phyloP scores from a whole-genome alignment of 331 rosid genomes.

The Phaseolus coccineus region DNA sequence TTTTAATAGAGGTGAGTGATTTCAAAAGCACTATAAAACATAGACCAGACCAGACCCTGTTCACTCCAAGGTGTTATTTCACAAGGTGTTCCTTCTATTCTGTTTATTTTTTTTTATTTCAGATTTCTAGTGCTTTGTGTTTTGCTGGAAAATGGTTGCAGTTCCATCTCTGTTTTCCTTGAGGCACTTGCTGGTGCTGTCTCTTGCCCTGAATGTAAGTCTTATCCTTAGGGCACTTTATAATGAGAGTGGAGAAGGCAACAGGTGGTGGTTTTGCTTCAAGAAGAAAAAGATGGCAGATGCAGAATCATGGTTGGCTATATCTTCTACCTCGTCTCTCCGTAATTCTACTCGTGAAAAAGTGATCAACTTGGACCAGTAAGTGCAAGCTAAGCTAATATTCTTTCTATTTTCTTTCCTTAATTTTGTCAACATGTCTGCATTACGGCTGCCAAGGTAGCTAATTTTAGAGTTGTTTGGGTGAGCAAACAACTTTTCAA shows the following conservation, averaged over 20 bases:
- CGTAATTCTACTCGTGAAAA: slow-evolving; percentile 46
- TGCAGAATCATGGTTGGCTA: slow-evolving; percentile 21
- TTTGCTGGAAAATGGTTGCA: slow-evolving; percentile 34
- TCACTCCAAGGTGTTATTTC: not conserved
- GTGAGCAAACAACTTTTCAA: slow-evolving; percentile 1
- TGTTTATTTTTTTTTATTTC: not conserved
- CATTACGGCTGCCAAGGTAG: slow-evolving; percentile 35
- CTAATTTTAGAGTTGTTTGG: not conserved
- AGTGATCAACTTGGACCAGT: slow-evolving; percentile 85
- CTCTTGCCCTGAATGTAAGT: slow-evolving; percentile 81
- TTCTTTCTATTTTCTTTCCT: not conserved
- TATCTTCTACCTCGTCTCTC: slow-evolving; percentile 44
- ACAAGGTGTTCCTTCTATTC: slow-evolving; percentile 6
- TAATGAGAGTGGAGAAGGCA: slow-evolving; percentile 45
- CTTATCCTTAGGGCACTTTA: slow-evolving; percentile 58
- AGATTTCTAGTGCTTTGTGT: not conserved
- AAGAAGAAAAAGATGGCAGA: slow-evolving; percentile 35
- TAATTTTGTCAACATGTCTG: slow-evolving; percentile 8
- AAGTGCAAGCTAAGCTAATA: slow-evolving; percentile 47
- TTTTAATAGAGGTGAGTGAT: not conserved
- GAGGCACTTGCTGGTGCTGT: slow-evolving; percentile 67
- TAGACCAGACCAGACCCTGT: not conserved
- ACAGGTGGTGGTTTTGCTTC: slow-evolving; percentile 7
- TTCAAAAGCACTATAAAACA: not conserved
- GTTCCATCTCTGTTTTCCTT: slow-evolving; percentile 50